Percentiles rank a stretch among this genome's conserved stretches.
Conservation (phyloP, 192 early-diverging fungal genomes). For the Linnemannia exigua region DNA sequence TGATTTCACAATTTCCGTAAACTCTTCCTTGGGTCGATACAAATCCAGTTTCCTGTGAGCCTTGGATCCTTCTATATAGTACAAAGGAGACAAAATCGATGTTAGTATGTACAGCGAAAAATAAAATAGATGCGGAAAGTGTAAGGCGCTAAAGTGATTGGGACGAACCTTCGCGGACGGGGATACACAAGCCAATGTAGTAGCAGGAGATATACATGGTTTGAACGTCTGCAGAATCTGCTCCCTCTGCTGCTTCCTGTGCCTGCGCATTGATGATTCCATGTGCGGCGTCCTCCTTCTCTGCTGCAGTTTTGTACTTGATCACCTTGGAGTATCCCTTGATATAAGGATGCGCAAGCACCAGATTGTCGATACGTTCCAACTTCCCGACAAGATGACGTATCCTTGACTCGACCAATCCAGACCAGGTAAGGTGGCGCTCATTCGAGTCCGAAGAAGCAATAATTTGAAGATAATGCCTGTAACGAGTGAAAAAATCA, state of each 20-base stretch:
- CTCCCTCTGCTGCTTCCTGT: conserved; percentile 38
- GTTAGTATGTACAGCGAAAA: neutral
- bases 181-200: conserved; percentile 89
- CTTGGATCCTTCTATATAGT: conserved; percentile 51
- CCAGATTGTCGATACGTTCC: conserved; percentile 81
- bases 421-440: conserved; percentile 84
- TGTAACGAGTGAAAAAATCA: conserved; percentile 91
- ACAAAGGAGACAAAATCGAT: conserved; percentile 4
- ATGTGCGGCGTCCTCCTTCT: conserved; percentile 74
- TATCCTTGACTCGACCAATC: conserved; percentile 92
- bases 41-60: conserved; percentile 82
- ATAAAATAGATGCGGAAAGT: neutral
- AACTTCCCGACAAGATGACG: conserved; percentile 89
- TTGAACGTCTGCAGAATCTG: conserved; percentile 28
- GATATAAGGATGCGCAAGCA: conserved; percentile 91
- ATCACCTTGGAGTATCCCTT: conserved; percentile 85
- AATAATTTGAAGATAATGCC: conserved; percentile 92
- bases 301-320: conserved; percentile 73
- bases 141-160: neutral
- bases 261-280: conserved; percentile 69
- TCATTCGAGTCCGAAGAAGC: conserved; percentile 82
- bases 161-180: conserved; percentile 64
- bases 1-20: conserved; percentile 82
- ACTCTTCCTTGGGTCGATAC: conserved; percentile 85
- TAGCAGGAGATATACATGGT: conserved; percentile 85